Base-by-base conservation (phyloP, 441 rosid genomes). In the Populus hybrid region DNA sequence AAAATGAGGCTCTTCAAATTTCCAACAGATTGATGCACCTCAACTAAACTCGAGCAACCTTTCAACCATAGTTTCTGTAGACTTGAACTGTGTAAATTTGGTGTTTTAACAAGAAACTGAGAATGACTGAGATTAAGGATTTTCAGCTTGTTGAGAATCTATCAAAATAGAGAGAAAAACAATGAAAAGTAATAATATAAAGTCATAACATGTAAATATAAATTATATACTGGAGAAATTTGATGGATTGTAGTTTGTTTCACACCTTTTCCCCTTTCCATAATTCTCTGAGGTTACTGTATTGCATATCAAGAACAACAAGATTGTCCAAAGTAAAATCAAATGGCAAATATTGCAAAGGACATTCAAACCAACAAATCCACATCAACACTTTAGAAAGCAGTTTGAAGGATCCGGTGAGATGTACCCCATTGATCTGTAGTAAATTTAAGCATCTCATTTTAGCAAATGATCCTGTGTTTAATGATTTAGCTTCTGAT, bases 221-320 rank as follows among this genome's bases (percentile, higher is more conserved):
- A 30, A 30, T 30, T 30, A 30, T 4, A 4, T 30, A 30, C 32
- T 4, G 5, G 32, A 30, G 32, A 30, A 3, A 30, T 30, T 30
- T 30, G 30, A 20, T 26, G 32, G 36, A 67, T 10, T 5, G 32
- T 11, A 28, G 28, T 16, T 10, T 21, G 14, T 16, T 12, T 36
- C 74, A 23, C 70, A 85, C 84, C 70, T 20, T 72, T 3, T 2
- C 26, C 2, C 63, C 80, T 14, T 32, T 36, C 86, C 81, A 85
- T 3, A 78, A 64, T 30, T 68, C 59, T 64, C 57, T 70, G 54
- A 83, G 5, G 10, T 54, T 30, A 54, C 83, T 80, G 3, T 14
- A 3, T 1, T 34, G 18, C 80, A 85, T 24, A 18, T 73, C 18
- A 6, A 86, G 67, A 35, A 70, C 76, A 9, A 84, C 67, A 46